Evolutionary conservation across 2,329 filamentous ascomycete genomes (phyloP).

Genomic region (Aspergillus costaricaensis): DNA sequence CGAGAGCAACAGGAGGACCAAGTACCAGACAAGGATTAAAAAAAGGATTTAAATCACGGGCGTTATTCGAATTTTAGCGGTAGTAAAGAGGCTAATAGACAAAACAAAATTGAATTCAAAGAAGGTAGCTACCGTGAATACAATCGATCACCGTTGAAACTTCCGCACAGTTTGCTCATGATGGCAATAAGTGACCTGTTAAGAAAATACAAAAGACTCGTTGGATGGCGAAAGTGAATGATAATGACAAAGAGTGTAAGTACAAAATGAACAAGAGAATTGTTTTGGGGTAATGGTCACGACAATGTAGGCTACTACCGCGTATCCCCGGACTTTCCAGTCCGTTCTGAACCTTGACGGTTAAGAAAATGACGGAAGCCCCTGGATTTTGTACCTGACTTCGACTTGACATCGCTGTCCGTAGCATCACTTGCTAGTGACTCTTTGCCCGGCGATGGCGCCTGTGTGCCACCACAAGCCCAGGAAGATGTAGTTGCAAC

Average conservation of each 20-base stretch:
- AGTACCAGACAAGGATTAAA: neutral
- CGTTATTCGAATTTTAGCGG: neutral
- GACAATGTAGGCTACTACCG: slow-evolving; percentile 2
- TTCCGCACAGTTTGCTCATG: neutral
- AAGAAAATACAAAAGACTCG: neutral
- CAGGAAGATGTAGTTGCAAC: slow-evolving; percentile 25
- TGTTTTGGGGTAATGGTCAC: neutral
- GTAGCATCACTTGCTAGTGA: slow-evolving; percentile 11
- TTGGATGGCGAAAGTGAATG: neutral
- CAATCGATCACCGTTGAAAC: neutral
- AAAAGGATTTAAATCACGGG: neutral
- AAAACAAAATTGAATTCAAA: neutral
- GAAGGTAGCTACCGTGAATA: neutral
- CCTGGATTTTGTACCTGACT: slow-evolving; percentile 27
- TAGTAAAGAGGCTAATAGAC: neutral
- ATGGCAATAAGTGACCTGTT: neutral
- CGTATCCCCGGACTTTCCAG: slow-evolving; percentile 2
- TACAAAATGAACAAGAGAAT: neutral
- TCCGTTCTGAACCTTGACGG: slow-evolving; percentile 15
- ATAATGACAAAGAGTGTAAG: neutral
- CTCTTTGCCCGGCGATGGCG: neutral
- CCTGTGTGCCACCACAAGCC: slow-evolving; percentile 7
- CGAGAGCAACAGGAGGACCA: neutral
- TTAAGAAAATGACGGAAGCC: slow-evolving; percentile 25
- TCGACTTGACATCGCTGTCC: slow-evolving; percentile 11